Evolutionary conservation across 2,329 filamentous ascomycete species (phyloP), one percentile per base, ranked within the genome.

Genomic region (Didymella sp.): DNA sequence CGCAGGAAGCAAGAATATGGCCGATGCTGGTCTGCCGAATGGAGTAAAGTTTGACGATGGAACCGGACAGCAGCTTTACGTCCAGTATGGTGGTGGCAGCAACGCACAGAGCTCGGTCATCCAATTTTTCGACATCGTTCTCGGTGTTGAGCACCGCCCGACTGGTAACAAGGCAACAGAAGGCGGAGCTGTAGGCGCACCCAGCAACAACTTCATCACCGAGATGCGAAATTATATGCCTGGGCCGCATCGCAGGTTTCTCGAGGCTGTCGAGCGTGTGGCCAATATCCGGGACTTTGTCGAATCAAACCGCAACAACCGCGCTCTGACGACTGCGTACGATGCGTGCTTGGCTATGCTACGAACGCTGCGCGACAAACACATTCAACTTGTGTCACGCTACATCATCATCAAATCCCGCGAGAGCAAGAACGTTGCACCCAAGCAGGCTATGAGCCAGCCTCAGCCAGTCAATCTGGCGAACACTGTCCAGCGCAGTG

Each of bases 151-250:
- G 72, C 95, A 99, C 76, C 87, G 90, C 8, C 92, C 94, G 0
- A 98, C 95, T 0, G 94, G 94, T 35, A 86, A 91, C 64, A 89
- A 85, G 74, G 79, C 79, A 17, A 72, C 56, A 55, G 64, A 56
- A 53, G 64, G 22, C 27, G 60, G 68, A 12, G 51, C 66, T 9
- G 60, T 69, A 13, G 69, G 79, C 31, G 80, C 83, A 22, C 83
- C 87, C 5, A 82, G 84, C 37, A 87, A 96, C 78, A 96, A 95
- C 70, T 99, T 99, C 79, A 94, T 99, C 72, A 87, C 90, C 71
- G 95, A 99, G 64, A 99, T 99, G 95, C 89, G 94, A 56, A 85
- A 85, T 42, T 99, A 99, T 78, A 99, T 99, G 95, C 95, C 95
- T 0, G 94, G 92, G 0, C 86, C 90, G 0, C 95, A 99, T 72